Evolutionary conservation across 1,139 yeast species (phyloP).

Genomic region (Suhomyces panamericanus): DNA sequence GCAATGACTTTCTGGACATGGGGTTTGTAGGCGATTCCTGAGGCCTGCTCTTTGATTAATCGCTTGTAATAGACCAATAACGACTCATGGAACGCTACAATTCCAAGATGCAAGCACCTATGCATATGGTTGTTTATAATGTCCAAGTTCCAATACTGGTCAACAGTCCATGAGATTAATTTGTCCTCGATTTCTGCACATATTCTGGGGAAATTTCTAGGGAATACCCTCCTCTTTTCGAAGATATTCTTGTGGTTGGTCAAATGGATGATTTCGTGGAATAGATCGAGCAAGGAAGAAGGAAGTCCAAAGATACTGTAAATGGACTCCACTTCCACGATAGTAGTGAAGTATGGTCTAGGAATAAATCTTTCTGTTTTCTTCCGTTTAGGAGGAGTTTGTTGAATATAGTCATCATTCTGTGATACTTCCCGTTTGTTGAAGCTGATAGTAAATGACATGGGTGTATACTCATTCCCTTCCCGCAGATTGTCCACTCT

Average conservation of each 20-base stretch:
- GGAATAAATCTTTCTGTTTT: constrained; percentile 3
- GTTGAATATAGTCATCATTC: constrained; percentile 9
- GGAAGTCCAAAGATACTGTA: constrained; percentile 54
- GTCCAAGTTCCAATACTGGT: constrained; percentile 41
- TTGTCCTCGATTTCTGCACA: constrained; percentile 57
- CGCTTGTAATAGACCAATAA: constrained; percentile 46
- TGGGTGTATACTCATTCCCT: constrained; percentile 17
- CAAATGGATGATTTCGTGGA: constrained; percentile 46
- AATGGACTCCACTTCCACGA: constrained; percentile 21
- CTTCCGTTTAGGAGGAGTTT: background rate
- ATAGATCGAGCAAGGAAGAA: constrained; percentile 41
- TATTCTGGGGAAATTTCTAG: constrained; percentile 54
- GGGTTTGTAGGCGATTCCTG: constrained; percentile 15
- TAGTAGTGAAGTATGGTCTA: constrained; percentile 5
- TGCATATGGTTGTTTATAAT: constrained; percentile 31
- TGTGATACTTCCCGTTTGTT: constrained; percentile 18
- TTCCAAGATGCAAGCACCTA: constrained; percentile 38
- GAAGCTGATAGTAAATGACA: constrained; percentile 29
- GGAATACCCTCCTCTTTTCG: constrained; percentile 42
- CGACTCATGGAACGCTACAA: constrained; percentile 44
- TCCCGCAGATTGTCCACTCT: constrained; percentile 7
- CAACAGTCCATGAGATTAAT: constrained; percentile 45
- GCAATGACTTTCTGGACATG: constrained; percentile 4
- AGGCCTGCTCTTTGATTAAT: constrained; percentile 42
- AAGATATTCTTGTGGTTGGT: constrained; percentile 57